These are phyloP conservation scores for Oxytropis ochrocephala DNA, from an alignment of 306 rosid species.

Conservation along the genomic window DNA sequence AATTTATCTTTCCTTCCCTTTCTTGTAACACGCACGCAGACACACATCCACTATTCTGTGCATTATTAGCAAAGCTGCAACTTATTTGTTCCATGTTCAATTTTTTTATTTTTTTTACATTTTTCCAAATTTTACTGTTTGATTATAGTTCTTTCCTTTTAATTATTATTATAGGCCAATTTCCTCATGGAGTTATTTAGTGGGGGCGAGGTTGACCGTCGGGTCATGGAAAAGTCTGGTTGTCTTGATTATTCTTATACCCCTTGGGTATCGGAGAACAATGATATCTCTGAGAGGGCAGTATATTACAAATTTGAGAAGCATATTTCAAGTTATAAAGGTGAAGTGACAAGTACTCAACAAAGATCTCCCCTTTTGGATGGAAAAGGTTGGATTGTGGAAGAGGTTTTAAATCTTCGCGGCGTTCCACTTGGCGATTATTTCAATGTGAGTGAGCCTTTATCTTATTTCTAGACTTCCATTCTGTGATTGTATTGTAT, in stretches of 20 bases:
- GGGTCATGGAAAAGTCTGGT: constrained; percentile 82
- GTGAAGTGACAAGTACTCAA: constrained; percentile 83
- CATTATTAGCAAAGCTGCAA: neutral
- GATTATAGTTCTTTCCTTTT: constrained; percentile 18
- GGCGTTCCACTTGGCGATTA: constrained; percentile 86
- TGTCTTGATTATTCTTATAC: constrained; percentile 68
- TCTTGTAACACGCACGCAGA: neutral
- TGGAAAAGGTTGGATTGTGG: constrained; percentile 79
- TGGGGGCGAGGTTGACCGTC: constrained; percentile 75
- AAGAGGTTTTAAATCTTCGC: constrained; percentile 83
- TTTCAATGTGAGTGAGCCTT: constrained; percentile 59
- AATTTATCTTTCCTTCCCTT: constrained; percentile 26
- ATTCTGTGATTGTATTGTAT: constrained; percentile 17
- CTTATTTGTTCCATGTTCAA: neutral
- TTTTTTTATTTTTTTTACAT: neutral
- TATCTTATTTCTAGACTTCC: constrained; percentile 1
- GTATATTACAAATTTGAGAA: constrained; percentile 70
- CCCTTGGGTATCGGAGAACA: constrained; percentile 88
- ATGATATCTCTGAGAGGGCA: constrained; percentile 72
- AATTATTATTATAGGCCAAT: constrained; percentile 42
- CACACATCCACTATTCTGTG: neutral
- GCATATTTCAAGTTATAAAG: constrained; percentile 61
- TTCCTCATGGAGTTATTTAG: constrained; percentile 71
- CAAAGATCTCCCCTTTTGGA: constrained; percentile 54
- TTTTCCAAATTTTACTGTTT: neutral